Base-by-base conservation (phyloP, 306 rosid genomes). In the Clitoria ternatea region DNA sequence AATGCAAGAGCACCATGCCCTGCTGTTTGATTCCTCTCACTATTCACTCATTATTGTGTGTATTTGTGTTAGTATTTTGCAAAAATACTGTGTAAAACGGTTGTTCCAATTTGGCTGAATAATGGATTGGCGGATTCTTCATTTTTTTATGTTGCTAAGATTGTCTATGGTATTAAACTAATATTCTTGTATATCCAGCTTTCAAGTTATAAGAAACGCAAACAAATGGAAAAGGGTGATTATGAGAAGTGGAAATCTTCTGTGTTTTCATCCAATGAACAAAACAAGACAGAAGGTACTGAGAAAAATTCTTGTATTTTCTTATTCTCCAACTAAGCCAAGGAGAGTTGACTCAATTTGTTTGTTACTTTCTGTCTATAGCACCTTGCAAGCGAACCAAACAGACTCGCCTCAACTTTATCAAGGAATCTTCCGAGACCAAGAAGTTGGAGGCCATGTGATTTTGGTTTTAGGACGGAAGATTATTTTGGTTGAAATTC, bases 241-340 rank as follows among this genome's bases (percentile, higher is more conserved):
- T 90, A 89, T 42, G 84, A 84, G 69, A 77, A 88, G 33, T 91
- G 96, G 96, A 91, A 86, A 65, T 82, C 89, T 42, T 73, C 88
- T 42, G 96, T 94, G 36, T 42, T 91, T 35, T 72, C 79, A 61
- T 89, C 96, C 23, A 89, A 87, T 68, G 66, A 84, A 19, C 49
- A 81, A 76, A 86, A 49, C 79, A 87, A 77, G 50, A 56, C 76
- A 43, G 83, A 79, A 87, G 96, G 97, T 89, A 45, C 20, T 27
- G 42, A 14, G 62, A 27, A 14, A 14, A 14, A 11, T 55, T 36
- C 61, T 72, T 66, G 27, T 39, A 36, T 37, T 55, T 73, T 44
- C 62, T 26, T 29, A 6, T 11, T 66, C 15, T 23, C 6, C 52
- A 63, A 27, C 1, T 30, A n/a, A 18, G 9, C 56, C 49, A 19